phyloP scores from a whole-genome alignment of 192 early-diverging fungal species.

The Linnemannia schmuckeri region DNA sequence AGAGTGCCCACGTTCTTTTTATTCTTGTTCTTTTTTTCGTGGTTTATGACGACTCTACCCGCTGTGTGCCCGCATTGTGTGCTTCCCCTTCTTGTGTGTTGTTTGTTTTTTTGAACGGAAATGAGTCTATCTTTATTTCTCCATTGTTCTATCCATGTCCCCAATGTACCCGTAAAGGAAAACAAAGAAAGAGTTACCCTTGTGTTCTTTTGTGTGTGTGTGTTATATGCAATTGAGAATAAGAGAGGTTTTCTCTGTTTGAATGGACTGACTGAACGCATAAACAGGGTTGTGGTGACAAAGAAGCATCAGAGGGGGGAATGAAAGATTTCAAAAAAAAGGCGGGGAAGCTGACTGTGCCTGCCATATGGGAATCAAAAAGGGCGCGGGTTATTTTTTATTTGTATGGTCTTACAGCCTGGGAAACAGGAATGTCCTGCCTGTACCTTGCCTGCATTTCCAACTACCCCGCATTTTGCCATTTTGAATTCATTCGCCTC shows the following conservation, averaged over 20 bases:
- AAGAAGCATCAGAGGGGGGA: background rate
- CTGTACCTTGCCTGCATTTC: background rate
- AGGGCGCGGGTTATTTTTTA: background rate
- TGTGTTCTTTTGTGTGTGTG: background rate
- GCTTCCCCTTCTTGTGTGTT: no score
- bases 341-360: slow-evolving; percentile 37
- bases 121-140: background rate
- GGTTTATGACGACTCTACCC: background rate
- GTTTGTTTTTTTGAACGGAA: background rate
- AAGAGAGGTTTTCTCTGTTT: background rate
- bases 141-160: background rate
- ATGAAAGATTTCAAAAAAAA: slow-evolving; percentile 18
- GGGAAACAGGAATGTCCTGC: background rate
- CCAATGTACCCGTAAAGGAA: background rate
- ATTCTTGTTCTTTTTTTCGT: background rate
- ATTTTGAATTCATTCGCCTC: slow-evolving; percentile 20
- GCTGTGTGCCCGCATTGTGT: slow-evolving; percentile 2
- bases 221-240: background rate
- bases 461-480: slow-evolving; percentile 51
- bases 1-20: background rate
- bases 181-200: background rate
- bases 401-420: background rate
- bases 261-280: background rate
- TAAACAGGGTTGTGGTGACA: slow-evolving; percentile 9
- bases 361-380: background rate